Evolutionary conservation across 2,329 filamentous ascomycete genomes (phyloP).

Genomic region (Cordyceps fumosorosea): DNA sequence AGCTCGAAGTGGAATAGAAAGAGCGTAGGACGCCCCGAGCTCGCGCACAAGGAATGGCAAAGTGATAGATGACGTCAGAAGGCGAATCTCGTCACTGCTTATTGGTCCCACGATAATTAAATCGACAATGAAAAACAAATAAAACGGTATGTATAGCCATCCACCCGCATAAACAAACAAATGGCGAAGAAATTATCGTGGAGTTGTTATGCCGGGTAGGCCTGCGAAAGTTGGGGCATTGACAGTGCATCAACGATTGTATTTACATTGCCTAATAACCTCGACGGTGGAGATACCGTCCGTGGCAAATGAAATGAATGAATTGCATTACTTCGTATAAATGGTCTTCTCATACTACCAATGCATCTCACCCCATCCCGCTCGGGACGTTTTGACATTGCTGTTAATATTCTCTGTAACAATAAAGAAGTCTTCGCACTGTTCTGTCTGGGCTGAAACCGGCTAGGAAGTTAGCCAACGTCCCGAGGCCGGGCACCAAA

Average conservation of each 20-base stretch:
- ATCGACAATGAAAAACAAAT: background rate
- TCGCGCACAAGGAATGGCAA: background rate
- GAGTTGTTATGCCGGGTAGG: background rate
- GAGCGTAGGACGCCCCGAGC: too few species aligned
- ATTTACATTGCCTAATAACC: too few species aligned
- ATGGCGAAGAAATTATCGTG: background rate
- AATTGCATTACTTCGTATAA: too few species aligned
- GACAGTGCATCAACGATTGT: too few species aligned
- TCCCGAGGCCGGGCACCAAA: background rate
- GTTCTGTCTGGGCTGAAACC: background rate
- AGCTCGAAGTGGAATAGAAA: too few species aligned
- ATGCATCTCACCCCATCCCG: background rate
- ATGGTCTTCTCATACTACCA: too few species aligned
- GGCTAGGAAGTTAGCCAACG: background rate
- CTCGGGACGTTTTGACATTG: background rate
- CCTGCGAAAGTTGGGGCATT: too few species aligned
- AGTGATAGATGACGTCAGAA: background rate
- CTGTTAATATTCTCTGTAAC: background rate
- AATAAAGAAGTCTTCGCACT: background rate
- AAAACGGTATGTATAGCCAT: background rate
- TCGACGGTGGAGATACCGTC: too few species aligned
- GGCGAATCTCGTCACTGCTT: too few species aligned
- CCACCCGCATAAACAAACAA: background rate
- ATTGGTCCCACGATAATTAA: background rate
- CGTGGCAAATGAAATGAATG: too few species aligned